Percentiles rank a stretch among this genome's conserved stretches.
Evolutionary conservation across 2,329 filamentous ascomycete genomes (phyloP).

Genomic region (Cercospora janseana): DNA sequence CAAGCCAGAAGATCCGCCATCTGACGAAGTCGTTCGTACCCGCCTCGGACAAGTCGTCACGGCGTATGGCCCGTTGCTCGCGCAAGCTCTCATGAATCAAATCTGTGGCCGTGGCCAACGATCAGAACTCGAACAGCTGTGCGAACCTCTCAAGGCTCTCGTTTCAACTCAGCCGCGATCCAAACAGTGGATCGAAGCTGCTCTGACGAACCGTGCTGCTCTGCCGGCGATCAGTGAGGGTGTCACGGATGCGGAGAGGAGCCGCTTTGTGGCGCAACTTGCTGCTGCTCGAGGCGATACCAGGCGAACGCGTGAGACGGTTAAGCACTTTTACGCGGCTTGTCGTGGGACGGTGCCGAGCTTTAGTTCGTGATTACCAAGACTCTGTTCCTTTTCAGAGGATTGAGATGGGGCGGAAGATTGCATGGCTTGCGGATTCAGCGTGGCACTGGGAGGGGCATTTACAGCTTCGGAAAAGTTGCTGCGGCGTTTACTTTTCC

Average conservation of each 20-base stretch:
- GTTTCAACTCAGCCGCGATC: conserved; percentile 31
- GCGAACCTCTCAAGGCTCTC: conserved; percentile 69
- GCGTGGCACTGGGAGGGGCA: too few relatives aligned
- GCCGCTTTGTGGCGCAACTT: conserved; percentile 64
- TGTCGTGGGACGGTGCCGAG: conserved; percentile 51
- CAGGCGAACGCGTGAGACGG: conserved; percentile 63
- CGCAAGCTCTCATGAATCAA: conserved; percentile 60
- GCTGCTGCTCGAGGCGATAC: conserved; percentile 61
- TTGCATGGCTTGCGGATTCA: too few relatives aligned
- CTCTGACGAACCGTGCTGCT: conserved; percentile 55
- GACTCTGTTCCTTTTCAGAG: too few relatives aligned
- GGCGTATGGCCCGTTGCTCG: conserved; percentile 62
- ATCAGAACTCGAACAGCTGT: conserved; percentile 69
- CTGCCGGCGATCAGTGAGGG: conserved; percentile 52
- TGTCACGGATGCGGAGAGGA: conserved; percentile 59
- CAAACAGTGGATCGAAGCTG: conserved; percentile 52
- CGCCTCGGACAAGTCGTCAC: conserved; percentile 46
- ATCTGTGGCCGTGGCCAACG: conserved; percentile 67
- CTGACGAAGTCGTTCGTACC: conserved; percentile 22
- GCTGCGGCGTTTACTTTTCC: neutral
- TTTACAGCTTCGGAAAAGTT: too few relatives aligned
- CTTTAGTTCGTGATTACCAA: conserved; percentile 15
- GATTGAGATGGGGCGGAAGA: too few relatives aligned
- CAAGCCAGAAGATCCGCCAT: conserved; percentile 40
- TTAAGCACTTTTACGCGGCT: conserved; percentile 71